Evolutionary conservation across 1,284 basidiomycete species (phyloP), one percentile per base, ranked within the genome.

Genomic region (Peniophora sp.): DNA sequence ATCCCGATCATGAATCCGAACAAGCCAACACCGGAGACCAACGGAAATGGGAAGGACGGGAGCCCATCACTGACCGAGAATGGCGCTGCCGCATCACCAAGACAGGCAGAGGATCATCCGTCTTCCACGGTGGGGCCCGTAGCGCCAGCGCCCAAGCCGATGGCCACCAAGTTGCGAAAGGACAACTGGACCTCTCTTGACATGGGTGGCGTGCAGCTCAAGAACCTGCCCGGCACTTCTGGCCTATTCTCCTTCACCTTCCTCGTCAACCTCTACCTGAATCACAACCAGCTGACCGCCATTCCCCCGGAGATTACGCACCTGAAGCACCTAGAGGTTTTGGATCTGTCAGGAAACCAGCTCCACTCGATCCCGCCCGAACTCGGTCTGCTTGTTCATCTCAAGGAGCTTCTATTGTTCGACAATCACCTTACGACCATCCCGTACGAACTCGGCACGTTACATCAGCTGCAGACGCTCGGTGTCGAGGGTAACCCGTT

Each of bases 401-500:
- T 99, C 47, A 92, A 92, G 67, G 95, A 98, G 66, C 75, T 99
- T 36, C 91, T 94, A 61, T 72, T 98, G 22, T 99, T 98, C 64
- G 96, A 99, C 75, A 99, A 99, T 68, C 83, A 88, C 59, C 70
- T 99, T 39, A 74, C 81, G 41, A 86, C 83, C 0, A 77, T 99
- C 11, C 96, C 96, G 1, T 75, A 79, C 0, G 92, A 99, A 66
- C 76, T 98, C 34, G 96, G 96, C 37, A 92, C 82, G 35, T 69
- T 99, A 35, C 91, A 97, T 65, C 92, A 97, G 67, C 78, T 99
- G 51, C 92, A 92, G 65, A 92, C 91, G 39, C 72, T 99, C 23
- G 96, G 96, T 20, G 79, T 99, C 37, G 96, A 99, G 64, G 96
- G 96, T 35, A 99, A 99, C 62, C 96, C 96, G 3, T 68, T 99